A percentile compares a stretch with the other conserved stretches of the same genome.
phyloP scores from a whole-genome alignment of 2,329 filamentous ascomycete genomes.

The Daldinia eschscholtzii region DNA sequence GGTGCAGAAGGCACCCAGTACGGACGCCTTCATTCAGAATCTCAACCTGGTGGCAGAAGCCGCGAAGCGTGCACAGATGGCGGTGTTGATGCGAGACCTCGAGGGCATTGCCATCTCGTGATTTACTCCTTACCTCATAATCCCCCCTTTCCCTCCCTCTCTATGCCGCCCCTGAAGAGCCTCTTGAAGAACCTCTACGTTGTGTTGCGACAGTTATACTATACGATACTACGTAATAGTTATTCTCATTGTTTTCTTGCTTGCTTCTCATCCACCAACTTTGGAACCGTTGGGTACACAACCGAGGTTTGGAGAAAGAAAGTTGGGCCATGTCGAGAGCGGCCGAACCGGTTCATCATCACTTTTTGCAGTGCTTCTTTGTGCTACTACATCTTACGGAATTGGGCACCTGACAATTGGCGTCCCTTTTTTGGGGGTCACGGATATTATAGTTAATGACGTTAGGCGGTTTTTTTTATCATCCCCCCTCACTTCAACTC shows the following conservation, averaged over 20 bases:
- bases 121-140: not conserved
- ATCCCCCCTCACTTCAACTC: too few species aligned
- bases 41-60: constrained; percentile 91
- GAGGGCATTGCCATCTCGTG: constrained; percentile 74
- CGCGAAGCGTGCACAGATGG: constrained; percentile 92
- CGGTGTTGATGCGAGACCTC: constrained; percentile 87
- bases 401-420: constrained; percentile 33
- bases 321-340: not conserved
- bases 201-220: constrained; percentile 10
- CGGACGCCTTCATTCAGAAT: constrained; percentile 77
- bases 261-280: constrained; percentile 1
- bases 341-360: constrained; percentile 5
- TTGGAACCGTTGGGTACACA: not conserved
- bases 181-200: not conserved
- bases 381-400: constrained; percentile 23
- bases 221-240: constrained; percentile 6
- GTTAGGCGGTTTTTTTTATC: constrained; percentile 12
- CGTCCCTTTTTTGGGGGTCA: constrained; percentile 15
- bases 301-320: not conserved
- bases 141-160: not conserved
- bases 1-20: constrained; percentile 51
- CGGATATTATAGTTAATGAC: constrained; percentile 24
- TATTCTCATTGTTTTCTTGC: not conserved
- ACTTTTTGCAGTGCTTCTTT: constrained; percentile 9
- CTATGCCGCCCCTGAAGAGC: not conserved